Percentiles rank a stretch among this genome's conserved stretches.
phyloP scores from a whole-genome alignment of 345 rosid species.

The Isatis tinctoria region DNA sequence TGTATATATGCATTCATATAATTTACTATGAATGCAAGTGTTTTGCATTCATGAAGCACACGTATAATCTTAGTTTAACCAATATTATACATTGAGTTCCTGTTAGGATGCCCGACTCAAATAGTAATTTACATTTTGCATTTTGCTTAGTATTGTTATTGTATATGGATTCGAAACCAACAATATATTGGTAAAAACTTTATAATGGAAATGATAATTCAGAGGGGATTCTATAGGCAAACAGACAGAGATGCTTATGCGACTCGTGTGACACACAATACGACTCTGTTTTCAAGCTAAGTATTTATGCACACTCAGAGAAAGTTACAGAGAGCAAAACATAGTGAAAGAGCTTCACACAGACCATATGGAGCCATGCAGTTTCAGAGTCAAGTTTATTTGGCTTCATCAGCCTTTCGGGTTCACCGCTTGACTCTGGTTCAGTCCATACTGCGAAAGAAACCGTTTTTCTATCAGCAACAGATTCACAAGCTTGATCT shows the following conservation, averaged over 20 bases:
- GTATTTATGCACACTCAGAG: constrained; percentile 2
- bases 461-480: neutral
- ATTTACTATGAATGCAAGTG: neutral
- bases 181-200: neutral
- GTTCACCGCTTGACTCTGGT: constrained; percentile 21
- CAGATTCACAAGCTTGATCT: neutral
- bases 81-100: neutral
- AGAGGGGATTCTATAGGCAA: constrained; percentile 1
- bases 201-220: neutral
- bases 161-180: neutral
- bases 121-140: neutral
- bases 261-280: neutral
- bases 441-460: constrained; percentile 25
- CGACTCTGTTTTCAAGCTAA: neutral
- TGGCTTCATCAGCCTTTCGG: constrained; percentile 25
- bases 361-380: constrained; percentile 11
- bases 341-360: neutral
- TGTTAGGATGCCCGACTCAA: neutral
- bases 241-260: constrained; percentile 14
- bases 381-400: constrained; percentile 8
- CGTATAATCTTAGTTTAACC: neutral
- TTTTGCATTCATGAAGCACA: constrained; percentile 8
- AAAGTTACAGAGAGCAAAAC: constrained; percentile 8
- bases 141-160: neutral
- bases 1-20: constrained; percentile 12